Percentiles rank a stretch among this genome's conserved stretches.
Conservation (phyloP, 2,329 filamentous ascomycete genomes). For the Fusarium citri region DNA sequence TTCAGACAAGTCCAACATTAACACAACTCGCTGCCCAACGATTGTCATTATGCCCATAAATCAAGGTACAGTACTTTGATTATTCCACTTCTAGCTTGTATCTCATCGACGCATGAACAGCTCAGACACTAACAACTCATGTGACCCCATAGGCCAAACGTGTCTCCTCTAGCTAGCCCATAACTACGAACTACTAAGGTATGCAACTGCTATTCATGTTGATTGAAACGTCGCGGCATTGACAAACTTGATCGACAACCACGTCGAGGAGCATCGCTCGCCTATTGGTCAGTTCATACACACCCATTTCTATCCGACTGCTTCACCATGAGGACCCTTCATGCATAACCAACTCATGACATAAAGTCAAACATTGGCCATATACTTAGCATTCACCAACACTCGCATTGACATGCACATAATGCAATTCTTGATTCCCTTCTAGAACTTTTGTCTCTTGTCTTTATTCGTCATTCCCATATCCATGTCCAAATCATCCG, state of each 20-base stretch:
- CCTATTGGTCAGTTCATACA: constrained; percentile 30
- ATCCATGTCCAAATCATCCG: constrained; percentile 12
- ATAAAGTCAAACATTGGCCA: background rate
- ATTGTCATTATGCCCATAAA: background rate
- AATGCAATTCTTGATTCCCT: background rate
- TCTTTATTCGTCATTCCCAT: constrained; percentile 20
- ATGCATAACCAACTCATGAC: constrained; percentile 29
- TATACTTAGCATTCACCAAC: constrained; percentile 4
- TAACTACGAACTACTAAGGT: background rate
- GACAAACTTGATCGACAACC: constrained; percentile 32
- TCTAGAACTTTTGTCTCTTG: constrained; percentile 25
- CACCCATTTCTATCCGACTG: constrained; percentile 6
- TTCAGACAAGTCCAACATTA: constrained; percentile 12
- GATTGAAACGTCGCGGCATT: background rate
- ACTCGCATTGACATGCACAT: constrained; percentile 1
- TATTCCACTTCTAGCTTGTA: constrained; percentile 15
- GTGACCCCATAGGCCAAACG: constrained; percentile 23
- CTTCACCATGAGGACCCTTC: constrained; percentile 30
- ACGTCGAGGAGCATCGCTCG: constrained; percentile 26
- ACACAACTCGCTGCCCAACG: constrained; percentile 10
- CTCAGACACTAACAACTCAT: constrained; percentile 36
- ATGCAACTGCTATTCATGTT: background rate
- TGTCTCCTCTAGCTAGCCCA: constrained; percentile 5
- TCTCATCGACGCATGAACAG: constrained; percentile 39
- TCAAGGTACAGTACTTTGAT: background rate